These are phyloP conservation scores for Suhomyces pyralidae DNA, from an alignment of 805 yeast genomes.

Conservation along the genomic window DNA sequence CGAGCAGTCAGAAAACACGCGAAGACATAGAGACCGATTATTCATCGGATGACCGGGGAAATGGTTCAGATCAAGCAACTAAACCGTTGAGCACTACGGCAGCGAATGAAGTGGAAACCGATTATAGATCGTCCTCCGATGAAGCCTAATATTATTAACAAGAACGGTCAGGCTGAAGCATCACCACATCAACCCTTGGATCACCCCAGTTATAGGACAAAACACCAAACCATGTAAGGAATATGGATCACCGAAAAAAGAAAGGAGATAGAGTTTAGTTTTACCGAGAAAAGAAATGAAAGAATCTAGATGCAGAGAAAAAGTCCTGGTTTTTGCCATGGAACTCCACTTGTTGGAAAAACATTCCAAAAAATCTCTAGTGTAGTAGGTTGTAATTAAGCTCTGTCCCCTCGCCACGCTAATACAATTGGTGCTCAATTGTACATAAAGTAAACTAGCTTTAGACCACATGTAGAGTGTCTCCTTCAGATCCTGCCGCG, in stretches of 20 bases:
- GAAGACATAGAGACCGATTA: constrained; percentile 5
- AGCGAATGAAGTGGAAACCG: not conserved
- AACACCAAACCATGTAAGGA: not conserved
- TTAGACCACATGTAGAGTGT: not conserved
- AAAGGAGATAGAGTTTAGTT: not conserved
- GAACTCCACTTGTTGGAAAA: not conserved
- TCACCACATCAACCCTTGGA: not conserved
- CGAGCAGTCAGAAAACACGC: not conserved
- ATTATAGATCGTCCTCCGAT: not conserved
- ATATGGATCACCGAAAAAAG: not conserved
- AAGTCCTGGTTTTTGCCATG: not conserved
- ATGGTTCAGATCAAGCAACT: not conserved
- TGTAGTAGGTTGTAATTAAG: not conserved
- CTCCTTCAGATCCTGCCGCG: not conserved
- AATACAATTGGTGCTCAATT: not conserved
- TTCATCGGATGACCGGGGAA: not conserved
- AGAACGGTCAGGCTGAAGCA: not conserved
- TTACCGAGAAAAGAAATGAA: not conserved
- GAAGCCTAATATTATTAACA: not conserved
- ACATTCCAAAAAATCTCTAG: not conserved
- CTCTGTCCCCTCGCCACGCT: not conserved
- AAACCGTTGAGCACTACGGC: not conserved
- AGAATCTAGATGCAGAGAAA: not conserved
- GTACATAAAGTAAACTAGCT: not conserved
- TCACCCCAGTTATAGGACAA: not conserved